Evolutionary conservation across 768 basidiomycete species (phyloP), one percentile per base, ranked within the genome.

Genomic region (Tricholoma terreum): DNA sequence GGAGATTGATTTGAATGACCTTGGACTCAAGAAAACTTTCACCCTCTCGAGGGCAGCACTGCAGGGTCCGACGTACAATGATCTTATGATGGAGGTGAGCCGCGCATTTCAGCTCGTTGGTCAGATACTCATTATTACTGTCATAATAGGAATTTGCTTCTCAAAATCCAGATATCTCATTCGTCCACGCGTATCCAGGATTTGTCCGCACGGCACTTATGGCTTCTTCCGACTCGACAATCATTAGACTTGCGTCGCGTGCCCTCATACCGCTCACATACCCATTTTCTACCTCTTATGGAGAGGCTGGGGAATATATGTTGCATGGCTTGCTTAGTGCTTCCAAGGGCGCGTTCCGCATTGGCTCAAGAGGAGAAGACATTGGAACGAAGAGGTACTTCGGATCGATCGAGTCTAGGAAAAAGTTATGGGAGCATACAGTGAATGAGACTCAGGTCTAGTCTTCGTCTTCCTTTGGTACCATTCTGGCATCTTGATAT

Each of bases 1-100:
- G 0, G 53, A 62, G 8, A 72, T 83, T 11, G 72, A 80, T 57
- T 46, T 78, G 34, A 69, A 83, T n/a, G 81, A 84, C 59, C 70
- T 84, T 19, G 80, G 75, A 0, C 63, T 84, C 62, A 80, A 80
- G 69, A 79, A 80, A 66, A 67, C 54, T n/a, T 84, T 72, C 63
- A 71, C 68, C 1, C 31, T 73, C 0, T 10, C 56, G 6, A 73
- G 68, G 2, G 77, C 77, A 0, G 75, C 69, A 1, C 24, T 65
- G 33, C 59, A 69, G 1, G 70, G 73, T 0, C 68, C 74, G 15
- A 79, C 80, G 0, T 83, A 83, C 59, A 83, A 75, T 57, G 82
- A 84, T 63, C 61, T 81, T n/a, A 80, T 81, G 78, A 58, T 83
- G 46, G 74, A 81, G 75, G 83, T 80, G 49, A 36, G 56, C 36